Base-by-base conservation (phyloP, 2,329 filamentous ascomycete genomes). In the Fusarium aywerte region DNA sequence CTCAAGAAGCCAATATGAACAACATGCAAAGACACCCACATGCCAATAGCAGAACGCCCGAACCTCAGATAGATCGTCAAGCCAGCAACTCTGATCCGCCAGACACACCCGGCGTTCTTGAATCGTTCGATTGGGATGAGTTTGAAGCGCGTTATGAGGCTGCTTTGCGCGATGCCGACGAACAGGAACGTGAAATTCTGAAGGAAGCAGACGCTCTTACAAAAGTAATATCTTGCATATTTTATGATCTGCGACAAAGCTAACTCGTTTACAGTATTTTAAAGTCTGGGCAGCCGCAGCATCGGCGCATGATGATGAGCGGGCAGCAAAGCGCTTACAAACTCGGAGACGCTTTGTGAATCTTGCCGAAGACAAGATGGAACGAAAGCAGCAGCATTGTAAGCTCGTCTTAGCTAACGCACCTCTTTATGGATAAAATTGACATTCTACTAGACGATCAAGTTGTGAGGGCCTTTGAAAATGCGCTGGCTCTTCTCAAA, bases 381-480 rank as follows among this genome's bases (percentile, higher is more conserved):
- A 89, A 53, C 85, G 90, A 69, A 96, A 91, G 75, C 90, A 93
- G 74, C 84, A 89, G 62, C 93, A 97, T 73, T 92, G 93, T 97
- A 80, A 81, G 91, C 80, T 53, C 11, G 12, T 7, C 9, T 12
- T 27, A 5, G 23, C 11, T 27, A 10, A 25, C 10, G 12, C 21
- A 20, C 10, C 7, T 29, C 33, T 21, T 42, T 39, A 20, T 53
- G 23, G 21, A 32, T 8, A 25, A n/a, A 43, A 59, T 65, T 77
- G 68, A 73, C 62, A 11, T 15, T 23, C 20, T 53, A 25, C 40
- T 13, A 80, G 79, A 80, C 47, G 78, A 80, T 32, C 84, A 89
- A 71, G 88, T 90, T 54, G 85, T 90, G 11, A 81, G 83, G 48
- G 87, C 87, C 20, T 89, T 90, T 75, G 85, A 89, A 73, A 87